A percentile compares a stretch with the other conserved stretches of the same genome.
Conservation (phyloP, 208 protist genomes). For the Herpetomonas tarakana region DNA sequence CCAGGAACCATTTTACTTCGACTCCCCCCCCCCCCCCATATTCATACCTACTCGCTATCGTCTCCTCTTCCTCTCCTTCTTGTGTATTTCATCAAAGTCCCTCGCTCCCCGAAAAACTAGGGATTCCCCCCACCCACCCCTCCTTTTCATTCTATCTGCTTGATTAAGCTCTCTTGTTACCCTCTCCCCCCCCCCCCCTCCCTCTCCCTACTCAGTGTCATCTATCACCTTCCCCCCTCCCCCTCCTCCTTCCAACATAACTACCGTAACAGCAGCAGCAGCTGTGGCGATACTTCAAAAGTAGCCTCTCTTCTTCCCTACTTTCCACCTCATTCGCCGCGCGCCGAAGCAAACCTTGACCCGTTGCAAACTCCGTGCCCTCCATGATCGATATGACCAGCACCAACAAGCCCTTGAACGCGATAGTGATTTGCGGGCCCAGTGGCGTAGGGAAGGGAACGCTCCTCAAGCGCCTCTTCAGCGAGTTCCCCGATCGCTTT, state of each 20-base stretch:
- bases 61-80: not conserved
- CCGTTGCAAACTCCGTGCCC: too few relatives aligned
- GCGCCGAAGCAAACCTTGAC: too few relatives aligned
- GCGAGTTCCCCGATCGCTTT: conserved; percentile 63
- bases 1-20: too few relatives aligned
- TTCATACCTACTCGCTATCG: too few relatives aligned
- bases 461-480: conserved; percentile 80
- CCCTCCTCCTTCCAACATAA: too few relatives aligned
- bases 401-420: conserved; percentile 41
- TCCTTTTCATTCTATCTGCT: not conserved
- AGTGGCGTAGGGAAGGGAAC: conserved; percentile 93
- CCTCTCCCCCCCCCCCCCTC: conserved; percentile 4
- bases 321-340: too few relatives aligned
- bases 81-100: not conserved
- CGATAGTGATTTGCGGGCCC: conserved; percentile 89
- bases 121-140: not conserved
- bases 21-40: too few relatives aligned
- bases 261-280: too few relatives aligned
- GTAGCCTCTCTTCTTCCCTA: too few relatives aligned
- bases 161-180: not conserved
- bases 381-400: not conserved
- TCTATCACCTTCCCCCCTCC: too few relatives aligned
- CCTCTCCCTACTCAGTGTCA: not conserved
- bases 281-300: too few relatives aligned
- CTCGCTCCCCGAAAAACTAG: too few relatives aligned